A percentile compares a stretch with the other conserved stretches of the same genome.
phyloP scores from a whole-genome alignment of 2,329 filamentous ascomycete genomes.

The Calonectria pteridis region DNA sequence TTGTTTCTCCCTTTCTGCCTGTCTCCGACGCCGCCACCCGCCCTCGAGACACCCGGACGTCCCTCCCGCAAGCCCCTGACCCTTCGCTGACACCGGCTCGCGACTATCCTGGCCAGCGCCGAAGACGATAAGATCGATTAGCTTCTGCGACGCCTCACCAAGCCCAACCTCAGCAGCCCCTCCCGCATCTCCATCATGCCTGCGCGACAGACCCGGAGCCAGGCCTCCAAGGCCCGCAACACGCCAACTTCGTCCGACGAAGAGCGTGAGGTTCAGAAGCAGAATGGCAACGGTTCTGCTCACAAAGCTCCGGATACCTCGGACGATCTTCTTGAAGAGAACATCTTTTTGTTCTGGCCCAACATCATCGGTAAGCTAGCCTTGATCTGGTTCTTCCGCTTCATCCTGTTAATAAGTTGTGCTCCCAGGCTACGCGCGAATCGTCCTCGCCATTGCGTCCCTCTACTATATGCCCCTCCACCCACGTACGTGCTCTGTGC shows the following conservation, averaged over 20 bases:
- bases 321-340: slow-evolving; percentile 66
- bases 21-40: neutral
- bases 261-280: slow-evolving; percentile 44
- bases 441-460: slow-evolving; percentile 87
- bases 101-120: slow-evolving; percentile 37
- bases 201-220: slow-evolving; percentile 54
- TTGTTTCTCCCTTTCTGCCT: neutral
- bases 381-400: neutral
- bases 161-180: slow-evolving; percentile 25
- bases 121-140: slow-evolving; percentile 41
- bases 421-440: slow-evolving; percentile 77
- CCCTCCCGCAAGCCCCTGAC: slow-evolving; percentile 38
- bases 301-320: slow-evolving; percentile 50
- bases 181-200: slow-evolving; percentile 49
- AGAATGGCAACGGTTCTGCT: slow-evolving; percentile 62
- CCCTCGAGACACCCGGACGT: slow-evolving; percentile 35
- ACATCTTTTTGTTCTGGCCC: slow-evolving; percentile 85
- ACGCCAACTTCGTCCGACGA: slow-evolving; percentile 46
- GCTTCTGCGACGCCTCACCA: slow-evolving; percentile 31
- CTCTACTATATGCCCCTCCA: slow-evolving; percentile 99
- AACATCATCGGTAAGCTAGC: slow-evolving; percentile 79
- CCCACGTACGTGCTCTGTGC: slow-evolving; percentile 90
- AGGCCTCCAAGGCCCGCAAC: slow-evolving; percentile 52
- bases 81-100: slow-evolving; percentile 37
- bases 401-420: slow-evolving; percentile 31